Conservation (phyloP, 768 basidiomycete genomes). For the Phylloporus scabripes region DNA sequence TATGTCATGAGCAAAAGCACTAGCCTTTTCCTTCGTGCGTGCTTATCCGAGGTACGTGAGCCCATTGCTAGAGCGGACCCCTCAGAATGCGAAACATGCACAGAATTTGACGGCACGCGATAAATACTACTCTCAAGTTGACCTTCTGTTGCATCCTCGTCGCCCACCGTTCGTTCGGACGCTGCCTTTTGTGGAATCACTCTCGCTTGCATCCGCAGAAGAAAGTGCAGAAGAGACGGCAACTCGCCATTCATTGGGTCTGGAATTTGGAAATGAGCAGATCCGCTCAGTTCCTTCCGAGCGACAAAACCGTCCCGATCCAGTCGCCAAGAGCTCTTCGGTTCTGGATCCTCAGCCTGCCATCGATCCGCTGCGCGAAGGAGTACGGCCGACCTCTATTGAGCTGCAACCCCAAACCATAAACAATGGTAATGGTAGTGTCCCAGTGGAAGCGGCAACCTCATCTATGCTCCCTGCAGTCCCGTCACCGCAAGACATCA, state of each 20-base stretch:
- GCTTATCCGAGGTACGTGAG: constrained; percentile 30
- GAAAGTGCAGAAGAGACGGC: constrained; percentile 60
- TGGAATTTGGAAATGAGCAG: constrained; percentile 23
- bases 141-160: constrained; percentile 71
- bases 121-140: constrained; percentile 38
- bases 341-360: not conserved
- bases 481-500: not conserved
- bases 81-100: not conserved
- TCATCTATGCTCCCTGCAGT: not conserved
- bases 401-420: constrained; percentile 2
- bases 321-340: not conserved
- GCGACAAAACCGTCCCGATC: not conserved
- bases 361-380: not conserved
- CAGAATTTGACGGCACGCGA: constrained; percentile 16
- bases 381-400: not conserved
- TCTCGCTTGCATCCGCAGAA: constrained; percentile 58
- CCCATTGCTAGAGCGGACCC: not conserved
- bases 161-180: constrained; percentile 70
- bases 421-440: not conserved
- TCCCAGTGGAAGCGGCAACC: not conserved
- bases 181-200: constrained; percentile 54
- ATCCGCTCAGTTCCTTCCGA: not conserved
- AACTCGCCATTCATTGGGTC: constrained; percentile 37
- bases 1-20: constrained; percentile 58
- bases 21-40: constrained; percentile 47